phyloP scores from a whole-genome alignment of 805 yeast genomes.

The Debaryomyces tyrocola region DNA sequence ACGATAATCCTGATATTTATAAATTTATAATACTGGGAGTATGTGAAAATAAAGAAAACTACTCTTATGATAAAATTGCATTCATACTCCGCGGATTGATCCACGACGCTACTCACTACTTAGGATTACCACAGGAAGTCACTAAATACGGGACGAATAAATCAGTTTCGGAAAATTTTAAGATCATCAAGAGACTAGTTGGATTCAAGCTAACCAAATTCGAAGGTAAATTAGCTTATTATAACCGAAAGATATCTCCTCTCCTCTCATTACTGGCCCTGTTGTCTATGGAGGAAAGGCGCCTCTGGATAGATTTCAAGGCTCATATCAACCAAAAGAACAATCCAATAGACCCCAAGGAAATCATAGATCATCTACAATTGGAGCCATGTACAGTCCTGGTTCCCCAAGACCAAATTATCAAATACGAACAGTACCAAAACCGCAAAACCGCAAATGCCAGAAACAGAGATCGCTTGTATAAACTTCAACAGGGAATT shows the following conservation, averaged over 20 bases:
- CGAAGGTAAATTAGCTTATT: constrained; percentile 14
- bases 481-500: constrained; percentile 8
- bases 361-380: constrained; percentile 1
- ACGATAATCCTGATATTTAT: constrained; percentile 5
- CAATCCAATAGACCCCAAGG: background rate
- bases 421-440: constrained; percentile 1
- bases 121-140: constrained; percentile 13
- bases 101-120: constrained; percentile 12
- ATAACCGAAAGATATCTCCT: constrained; percentile 1
- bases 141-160: constrained; percentile 3
- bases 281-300: constrained; percentile 5
- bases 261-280: constrained; percentile 3
- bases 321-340: background rate
- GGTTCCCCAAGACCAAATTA: background rate
- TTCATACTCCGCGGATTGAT: constrained; percentile 13
- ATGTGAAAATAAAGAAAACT: background rate
- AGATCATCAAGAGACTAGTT: constrained; percentile 14
- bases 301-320: constrained; percentile 10
- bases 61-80: background rate
- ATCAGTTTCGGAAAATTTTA: constrained; percentile 14
- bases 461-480: constrained; percentile 9
- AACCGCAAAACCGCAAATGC: constrained; percentile 2
- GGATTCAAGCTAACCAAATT: constrained; percentile 9
- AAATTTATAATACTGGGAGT: background rate
- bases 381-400: constrained; percentile 5